Percentiles rank a stretch among this genome's conserved stretches.
phyloP scores from a whole-genome alignment of 78 protist genomes.

The Dictyostelium intermedium region DNA sequence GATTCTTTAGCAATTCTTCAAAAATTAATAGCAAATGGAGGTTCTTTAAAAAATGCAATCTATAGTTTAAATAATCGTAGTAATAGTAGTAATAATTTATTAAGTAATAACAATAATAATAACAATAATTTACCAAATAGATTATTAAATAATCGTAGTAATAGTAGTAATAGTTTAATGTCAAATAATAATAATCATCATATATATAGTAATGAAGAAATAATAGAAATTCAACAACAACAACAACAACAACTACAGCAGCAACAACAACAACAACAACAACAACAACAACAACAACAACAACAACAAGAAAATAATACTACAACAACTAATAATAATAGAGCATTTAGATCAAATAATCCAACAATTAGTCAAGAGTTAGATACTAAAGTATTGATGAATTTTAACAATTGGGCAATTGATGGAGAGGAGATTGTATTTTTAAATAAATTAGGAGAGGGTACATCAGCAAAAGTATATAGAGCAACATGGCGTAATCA shows the following conservation, averaged over 20 bases:
- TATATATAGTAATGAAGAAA: neutral
- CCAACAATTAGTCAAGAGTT: slow-evolving; percentile 29
- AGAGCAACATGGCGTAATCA: slow-evolving; percentile 78
- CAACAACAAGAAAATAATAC: neutral
- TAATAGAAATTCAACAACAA: neutral
- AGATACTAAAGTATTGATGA: slow-evolving; percentile 24
- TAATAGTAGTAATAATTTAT: neutral
- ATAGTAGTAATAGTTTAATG: neutral
- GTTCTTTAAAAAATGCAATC: slow-evolving; percentile 5
- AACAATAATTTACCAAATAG: neutral
- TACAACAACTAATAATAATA: neutral
- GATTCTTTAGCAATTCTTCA: slow-evolving; percentile 13
- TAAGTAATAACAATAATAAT: neutral
- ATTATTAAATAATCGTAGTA: neutral
- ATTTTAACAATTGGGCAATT: slow-evolving; percentile 73
- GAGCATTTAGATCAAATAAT: neutral
- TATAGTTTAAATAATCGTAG: neutral
- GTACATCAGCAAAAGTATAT: slow-evolving; percentile 80
- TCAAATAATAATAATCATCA: neutral
- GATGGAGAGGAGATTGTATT: slow-evolving; percentile 72
- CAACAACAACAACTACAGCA: neutral
- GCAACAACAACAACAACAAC: neutral
- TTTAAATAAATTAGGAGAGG: slow-evolving; percentile 69
- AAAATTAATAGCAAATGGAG: slow-evolving; percentile 23
- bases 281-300: neutral